phyloP scores from a whole-genome alignment of 257 asterid species.

The Parsonsia alboflavescens region DNA sequence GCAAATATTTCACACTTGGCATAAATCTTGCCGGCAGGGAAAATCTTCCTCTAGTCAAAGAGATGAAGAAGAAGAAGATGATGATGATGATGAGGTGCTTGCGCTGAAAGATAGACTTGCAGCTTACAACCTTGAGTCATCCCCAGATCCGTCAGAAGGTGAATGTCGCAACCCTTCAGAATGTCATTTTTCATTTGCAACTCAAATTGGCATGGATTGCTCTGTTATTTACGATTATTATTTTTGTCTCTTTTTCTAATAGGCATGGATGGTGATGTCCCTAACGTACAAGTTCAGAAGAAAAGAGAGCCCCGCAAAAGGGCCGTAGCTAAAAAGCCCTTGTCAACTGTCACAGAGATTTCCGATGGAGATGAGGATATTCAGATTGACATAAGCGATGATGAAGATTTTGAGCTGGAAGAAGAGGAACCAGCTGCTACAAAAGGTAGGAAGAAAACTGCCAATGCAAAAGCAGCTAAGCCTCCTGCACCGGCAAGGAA shows the following conservation, averaged over 20 bases:
- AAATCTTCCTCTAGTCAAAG: slow-evolving; percentile 19
- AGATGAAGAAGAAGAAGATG: slow-evolving; percentile 35
- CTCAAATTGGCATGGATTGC: neutral
- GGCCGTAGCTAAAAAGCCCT: slow-evolving; percentile 43
- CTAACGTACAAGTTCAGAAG: slow-evolving; percentile 30
- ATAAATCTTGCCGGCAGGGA: slow-evolving; percentile 36
- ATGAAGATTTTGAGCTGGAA: slow-evolving; percentile 35
- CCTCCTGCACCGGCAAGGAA: slow-evolving; percentile 54
- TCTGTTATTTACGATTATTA: neutral
- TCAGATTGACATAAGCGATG: slow-evolving; percentile 32
- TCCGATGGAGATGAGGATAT: slow-evolving; percentile 38
- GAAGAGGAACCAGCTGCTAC: slow-evolving; percentile 28
- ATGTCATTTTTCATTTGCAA: neutral
- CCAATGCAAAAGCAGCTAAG: slow-evolving; percentile 30
- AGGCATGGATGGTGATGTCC: slow-evolving; percentile 36
- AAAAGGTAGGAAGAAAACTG: slow-evolving; percentile 51
- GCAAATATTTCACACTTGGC: neutral
- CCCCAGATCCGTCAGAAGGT: slow-evolving; percentile 76
- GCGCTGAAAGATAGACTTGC: slow-evolving; percentile 77
- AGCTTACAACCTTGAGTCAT: slow-evolving; percentile 77
- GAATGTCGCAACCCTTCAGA: slow-evolving; percentile 6
- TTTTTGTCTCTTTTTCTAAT: slow-evolving; percentile 6
- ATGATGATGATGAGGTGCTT: slow-evolving; percentile 54
- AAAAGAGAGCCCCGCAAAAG: slow-evolving; percentile 46
- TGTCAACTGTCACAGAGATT: slow-evolving; percentile 32